Conservation (phyloP, 352 stramenopile species). For the Pythium scleroteichum region DNA sequence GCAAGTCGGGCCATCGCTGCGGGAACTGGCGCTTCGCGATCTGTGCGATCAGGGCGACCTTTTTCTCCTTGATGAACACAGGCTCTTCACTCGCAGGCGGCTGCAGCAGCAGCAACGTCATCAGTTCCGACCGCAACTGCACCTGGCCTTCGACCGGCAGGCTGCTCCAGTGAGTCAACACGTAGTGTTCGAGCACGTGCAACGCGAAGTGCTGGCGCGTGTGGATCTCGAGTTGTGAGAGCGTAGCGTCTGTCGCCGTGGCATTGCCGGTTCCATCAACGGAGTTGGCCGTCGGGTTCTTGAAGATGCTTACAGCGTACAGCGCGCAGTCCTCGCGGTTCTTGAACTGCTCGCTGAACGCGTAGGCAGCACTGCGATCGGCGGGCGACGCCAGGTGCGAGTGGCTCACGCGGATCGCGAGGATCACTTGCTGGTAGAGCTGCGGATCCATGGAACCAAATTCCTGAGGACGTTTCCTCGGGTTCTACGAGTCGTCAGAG, state of each 20-base stretch:
- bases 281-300: constrained; percentile 37
- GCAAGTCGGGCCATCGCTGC: constrained; percentile 74
- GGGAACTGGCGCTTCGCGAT: constrained; percentile 83
- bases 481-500: constrained; percentile 2
- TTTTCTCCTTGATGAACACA: constrained; percentile 77
- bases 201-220: constrained; percentile 78
- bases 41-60: constrained; percentile 66
- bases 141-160: constrained; percentile 48
- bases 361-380: constrained; percentile 61
- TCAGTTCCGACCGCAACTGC: constrained; percentile 51
- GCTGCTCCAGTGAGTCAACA: constrained; percentile 57
- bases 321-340: constrained; percentile 59
- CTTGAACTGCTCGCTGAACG: constrained; percentile 80
- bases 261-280: constrained; percentile 20
- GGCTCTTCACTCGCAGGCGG: constrained; percentile 40
- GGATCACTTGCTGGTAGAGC: constrained; percentile 72
- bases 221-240: constrained; percentile 37
- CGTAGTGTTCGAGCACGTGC: constrained; percentile 72
- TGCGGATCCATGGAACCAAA: constrained; percentile 51
- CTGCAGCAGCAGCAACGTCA: constrained; percentile 49
- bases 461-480: neutral
- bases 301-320: constrained; percentile 77
- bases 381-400: constrained; percentile 44
- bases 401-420: constrained; percentile 73
- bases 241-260: constrained; percentile 6